Base-by-base conservation (phyloP, 306 rosid species). In the Gastrolobium bilobum region DNA sequence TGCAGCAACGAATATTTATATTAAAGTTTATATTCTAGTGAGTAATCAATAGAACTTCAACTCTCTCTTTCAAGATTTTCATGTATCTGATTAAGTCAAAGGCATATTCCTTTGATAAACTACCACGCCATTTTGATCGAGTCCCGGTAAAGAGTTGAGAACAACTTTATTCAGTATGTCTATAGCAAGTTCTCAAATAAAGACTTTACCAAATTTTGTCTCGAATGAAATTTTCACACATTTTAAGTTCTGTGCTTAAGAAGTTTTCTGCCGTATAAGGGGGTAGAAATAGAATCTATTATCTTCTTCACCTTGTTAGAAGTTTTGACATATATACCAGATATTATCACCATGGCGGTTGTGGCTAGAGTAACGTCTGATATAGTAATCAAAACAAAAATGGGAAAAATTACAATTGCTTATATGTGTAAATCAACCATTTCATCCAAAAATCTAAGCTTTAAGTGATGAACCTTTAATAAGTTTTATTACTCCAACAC, bases 21-120 rank as follows among this genome's bases (percentile, higher is more conserved):
- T 57, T 38, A 50, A 42, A 70, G 15, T 63, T 71, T 53, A 64
- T 52, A 50, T 52, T 51, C 73, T 42, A 15, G 47, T 62, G 60
- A 70, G 35, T 53, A 52, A 77, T 71, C 26, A 44, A 54, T 1
- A 11, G 10, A 76, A 68, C 40, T 81, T 67, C 9, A 10, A 7
- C 40, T 40, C 14, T 63, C 14, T 47, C 8, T 65, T 73, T 57
- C 20, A 50, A 42, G 35, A 42, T 69, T 82, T 68, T 76, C 73
- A 69, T 70, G 33, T 29, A 62, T 9, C 75, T 53, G 53, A 65
- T 66, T 15, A 29, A 79, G 39, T 38, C 47, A 56, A 54, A 34
- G 65, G 61, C 46, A 72, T 79, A 71, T 40, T 79, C 78, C 68
- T 52, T 52, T 65, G 69, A 37, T 80, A 42, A 60, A 50, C 73